Evolutionary conservation across 805 yeast genomes (phyloP), one percentile per base, ranked within the genome.

Genomic region (Lipomyces yamadae): DNA sequence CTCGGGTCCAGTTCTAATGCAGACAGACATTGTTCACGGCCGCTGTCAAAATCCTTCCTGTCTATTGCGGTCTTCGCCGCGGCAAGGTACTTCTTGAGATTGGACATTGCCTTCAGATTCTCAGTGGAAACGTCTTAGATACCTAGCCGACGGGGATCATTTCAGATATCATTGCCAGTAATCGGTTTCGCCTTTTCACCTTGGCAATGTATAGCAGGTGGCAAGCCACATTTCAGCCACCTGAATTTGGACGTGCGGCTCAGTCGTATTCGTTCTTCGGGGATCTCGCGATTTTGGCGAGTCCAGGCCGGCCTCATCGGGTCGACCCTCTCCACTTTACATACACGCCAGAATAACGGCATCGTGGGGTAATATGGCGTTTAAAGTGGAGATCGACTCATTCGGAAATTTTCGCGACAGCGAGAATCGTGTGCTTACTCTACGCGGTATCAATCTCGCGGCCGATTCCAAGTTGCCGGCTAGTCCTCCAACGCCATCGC

Each of bases 401-500:
- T 39, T 39, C 4, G 71, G 71, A 15, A 62, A 83, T 66, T 86
- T 93, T 75, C 78, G 85, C 2, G 86, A 86, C 68, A 67, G 72
- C 0, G 68, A 83, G 1, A 92, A 91, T 0, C 79, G 95, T 54
- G 80, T 80, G n/a, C 79, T 92, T 11, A 81, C 83, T 11, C 78
- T 92, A 37, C 86, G 89, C 71, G 98, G 98, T 0, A 89, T 92
- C 68, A 92, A 93, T 75, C 76, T 92, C 29, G 96, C 92, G 70
- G 88, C 90, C 0, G 84, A 88, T 42, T 81, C 89, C 70, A 92
- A 92, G 75, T 78, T 85, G 60, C 98, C 98, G 0, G 73, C 80
- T 0, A 71, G 65, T 0, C 96, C 97, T 0, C 67, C 70, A n/a
- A 62, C 75, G 24, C 80, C 83, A 0, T 77, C 83, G 2, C 80